Percentiles rank a stretch among this genome's conserved stretches.
Evolutionary conservation across 345 rosid genomes (phyloP).

Genomic region (Eucalyptus curtisii): DNA sequence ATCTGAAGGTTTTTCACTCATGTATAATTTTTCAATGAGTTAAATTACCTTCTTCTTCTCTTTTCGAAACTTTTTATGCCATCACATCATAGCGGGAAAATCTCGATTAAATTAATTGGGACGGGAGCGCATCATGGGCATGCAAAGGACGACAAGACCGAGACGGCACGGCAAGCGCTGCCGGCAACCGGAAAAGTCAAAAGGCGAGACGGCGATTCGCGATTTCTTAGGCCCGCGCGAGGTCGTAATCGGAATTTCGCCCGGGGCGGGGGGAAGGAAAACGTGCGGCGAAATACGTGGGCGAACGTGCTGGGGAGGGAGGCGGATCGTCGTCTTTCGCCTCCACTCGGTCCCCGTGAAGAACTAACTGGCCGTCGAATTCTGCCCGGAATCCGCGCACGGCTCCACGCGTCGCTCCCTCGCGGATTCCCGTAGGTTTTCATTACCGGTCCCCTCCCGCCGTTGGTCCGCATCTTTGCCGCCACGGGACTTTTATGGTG

Average conservation of each 20-base stretch:
- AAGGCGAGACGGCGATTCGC: no score
- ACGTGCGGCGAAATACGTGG: not conserved
- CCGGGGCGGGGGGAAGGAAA: not conserved
- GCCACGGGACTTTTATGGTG: not conserved
- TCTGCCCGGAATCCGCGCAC: not conserved
- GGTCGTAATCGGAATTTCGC: not conserved
- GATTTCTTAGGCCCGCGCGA: not conserved
- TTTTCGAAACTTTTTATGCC: not conserved
- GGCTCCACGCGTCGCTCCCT: not conserved
- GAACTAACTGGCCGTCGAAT: not conserved
- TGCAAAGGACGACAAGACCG: not conserved
- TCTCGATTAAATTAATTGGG: not conserved
- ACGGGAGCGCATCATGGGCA: not conserved
- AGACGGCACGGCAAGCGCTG: not conserved
- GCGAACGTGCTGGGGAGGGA: not conserved
- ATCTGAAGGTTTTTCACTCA: no score
- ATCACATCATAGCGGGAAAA: not conserved
- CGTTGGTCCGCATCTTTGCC: not conserved
- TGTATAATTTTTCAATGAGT: not conserved
- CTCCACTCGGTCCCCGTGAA: not conserved
- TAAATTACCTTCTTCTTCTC: not conserved
- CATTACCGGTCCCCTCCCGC: not conserved
- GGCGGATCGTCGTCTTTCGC: not conserved
- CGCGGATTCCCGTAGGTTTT: not conserved
- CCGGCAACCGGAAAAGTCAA: not conserved